A percentile compares a stretch with the other conserved stretches of the same genome.
Evolutionary conservation across 2,329 filamentous ascomycete genomes (phyloP).

Genomic region (Didymella pomorum): DNA sequence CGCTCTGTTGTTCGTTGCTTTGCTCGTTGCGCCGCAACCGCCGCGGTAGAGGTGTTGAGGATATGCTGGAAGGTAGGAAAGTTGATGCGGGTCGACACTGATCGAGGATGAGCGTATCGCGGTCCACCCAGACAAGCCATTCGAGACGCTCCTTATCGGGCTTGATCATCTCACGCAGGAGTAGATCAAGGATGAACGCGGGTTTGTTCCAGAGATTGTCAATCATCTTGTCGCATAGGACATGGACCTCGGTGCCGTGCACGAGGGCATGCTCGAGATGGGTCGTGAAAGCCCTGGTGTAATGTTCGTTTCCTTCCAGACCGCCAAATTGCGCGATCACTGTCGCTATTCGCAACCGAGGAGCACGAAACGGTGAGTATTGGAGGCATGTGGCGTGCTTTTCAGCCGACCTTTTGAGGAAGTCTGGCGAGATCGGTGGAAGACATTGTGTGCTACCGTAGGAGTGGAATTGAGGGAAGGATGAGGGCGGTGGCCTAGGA

Average conservation of each 20-base stretch:
- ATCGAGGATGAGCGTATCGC: constrained; percentile 56
- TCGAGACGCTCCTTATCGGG: constrained; percentile 51
- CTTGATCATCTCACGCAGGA: constrained; percentile 48
- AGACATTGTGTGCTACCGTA: constrained; percentile 28
- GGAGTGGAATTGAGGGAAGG: constrained; percentile 23
- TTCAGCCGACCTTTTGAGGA: constrained; percentile 23
- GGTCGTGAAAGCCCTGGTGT: constrained; percentile 53
- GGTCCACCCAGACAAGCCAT: constrained; percentile 57
- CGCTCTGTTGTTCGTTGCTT: not conserved
- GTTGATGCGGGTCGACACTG: constrained; percentile 52
- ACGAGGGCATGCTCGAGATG: constrained; percentile 53
- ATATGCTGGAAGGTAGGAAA: constrained; percentile 48
- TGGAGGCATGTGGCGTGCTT: constrained; percentile 28
- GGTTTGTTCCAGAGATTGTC: constrained; percentile 57
- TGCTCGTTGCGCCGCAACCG: constrained; percentile 22
- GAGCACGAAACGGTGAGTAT: constrained; percentile 25
- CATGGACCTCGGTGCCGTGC: constrained; percentile 54
- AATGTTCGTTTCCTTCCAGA: constrained; percentile 43
- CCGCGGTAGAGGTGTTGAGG: constrained; percentile 17
- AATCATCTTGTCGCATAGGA: constrained; percentile 53
- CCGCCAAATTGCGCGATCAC: constrained; percentile 52
- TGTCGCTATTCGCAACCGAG: constrained; percentile 44
- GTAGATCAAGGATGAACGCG: constrained; percentile 54
- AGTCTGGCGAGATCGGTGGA: constrained; percentile 18
- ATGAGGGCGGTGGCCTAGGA: constrained; percentile 6